phyloP scores from a whole-genome alignment of 1,139 yeast species.

The Saccharomycopsis hybrid region DNA sequence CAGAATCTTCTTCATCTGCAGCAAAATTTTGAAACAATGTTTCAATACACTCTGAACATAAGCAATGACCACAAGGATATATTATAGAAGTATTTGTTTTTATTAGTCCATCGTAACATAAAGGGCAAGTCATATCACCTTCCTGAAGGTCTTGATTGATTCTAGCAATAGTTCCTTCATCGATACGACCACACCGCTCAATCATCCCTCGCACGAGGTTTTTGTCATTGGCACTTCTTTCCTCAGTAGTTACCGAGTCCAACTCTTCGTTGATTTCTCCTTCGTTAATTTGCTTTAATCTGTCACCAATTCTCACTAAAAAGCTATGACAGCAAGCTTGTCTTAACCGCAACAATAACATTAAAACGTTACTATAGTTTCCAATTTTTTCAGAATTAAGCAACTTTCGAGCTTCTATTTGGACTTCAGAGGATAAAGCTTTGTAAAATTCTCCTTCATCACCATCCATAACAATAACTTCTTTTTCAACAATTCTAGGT shows the following conservation, averaged over 20 bases:
- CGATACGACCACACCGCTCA: not conserved
- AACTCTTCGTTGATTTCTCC: slow-evolving; percentile 16
- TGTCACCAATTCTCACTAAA: slow-evolving; percentile 62
- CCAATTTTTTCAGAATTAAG: slow-evolving; percentile 33
- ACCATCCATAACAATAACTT: slow-evolving; percentile 50
- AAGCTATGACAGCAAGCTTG: slow-evolving; percentile 88
- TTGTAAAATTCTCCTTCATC: slow-evolving; percentile 44
- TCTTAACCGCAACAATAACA: slow-evolving; percentile 69
- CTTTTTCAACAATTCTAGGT: slow-evolving; percentile 45
- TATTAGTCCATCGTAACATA: slow-evolving; percentile 58
- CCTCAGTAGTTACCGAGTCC: not conserved
- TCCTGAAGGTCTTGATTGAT: slow-evolving; percentile 3
- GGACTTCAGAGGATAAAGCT: slow-evolving; percentile 53
- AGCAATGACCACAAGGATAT: slow-evolving; percentile 61
- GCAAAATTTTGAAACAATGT: slow-evolving; percentile 40
- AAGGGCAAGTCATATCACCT: slow-evolving; percentile 45
- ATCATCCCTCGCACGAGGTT: slow-evolving; percentile 23
- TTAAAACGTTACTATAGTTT: slow-evolving; percentile 56
- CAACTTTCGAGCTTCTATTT: slow-evolving; percentile 48
- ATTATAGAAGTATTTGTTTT: slow-evolving; percentile 41
- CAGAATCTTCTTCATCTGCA: slow-evolving; percentile 35
- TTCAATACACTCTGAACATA: slow-evolving; percentile 52
- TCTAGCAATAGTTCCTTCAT: not conserved
- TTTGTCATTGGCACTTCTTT: not conserved
- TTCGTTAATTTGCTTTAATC: slow-evolving; percentile 21